Base-by-base conservation (phyloP, 2,329 filamentous ascomycete species). In the Seiridium unicorne region DNA sequence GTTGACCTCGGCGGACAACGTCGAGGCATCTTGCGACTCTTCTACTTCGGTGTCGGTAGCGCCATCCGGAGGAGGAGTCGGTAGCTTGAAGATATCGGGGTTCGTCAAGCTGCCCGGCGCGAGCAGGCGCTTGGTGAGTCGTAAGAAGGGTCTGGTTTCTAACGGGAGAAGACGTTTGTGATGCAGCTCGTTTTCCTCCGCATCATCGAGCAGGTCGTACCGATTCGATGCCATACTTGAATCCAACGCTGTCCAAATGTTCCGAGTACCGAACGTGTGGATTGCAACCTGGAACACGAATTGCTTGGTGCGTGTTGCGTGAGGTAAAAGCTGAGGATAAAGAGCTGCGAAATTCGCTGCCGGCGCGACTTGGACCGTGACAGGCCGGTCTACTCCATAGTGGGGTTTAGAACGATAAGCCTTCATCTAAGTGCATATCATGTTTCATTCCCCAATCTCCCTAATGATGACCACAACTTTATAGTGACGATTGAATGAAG, bases 131-230 rank as follows among this genome's bases (percentile, higher is more conserved):
- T 93, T 93, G 31, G 91, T 91, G 61, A 97, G 87, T 62, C 93
- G 89, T 74, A 92, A 92, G 79, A 96, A 97, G 0, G 93, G 92
- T 61, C 93, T 93, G 72, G 96, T 92, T 79, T 98, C 94, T 62
- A 97, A 89, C 64, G 91, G 91, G 44, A 97, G 84, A 3, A 97
- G 89, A 47, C 94, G 91, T 36, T 85, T 84, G 70, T 93, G 94
- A 79, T 97, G 94, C 44, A 97, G 88, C 64, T 92, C 89, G 73
- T 92, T 89, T 77, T 93, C 90, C 65, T 92, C 89, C 64, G 84
- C 82, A 66, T 90, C 89, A 59, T 92, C 89, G 54, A 96, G 80
- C 53, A 93, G 79, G 11, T 70, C 71, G 46, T 69, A 73, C 55
- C 68, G 64, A 56, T 60, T 56, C 48, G 69, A 59, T 31, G 70